Evolutionary conservation across 2,329 filamentous ascomycete species (phyloP).

Genomic region (Tothia fuscella): DNA sequence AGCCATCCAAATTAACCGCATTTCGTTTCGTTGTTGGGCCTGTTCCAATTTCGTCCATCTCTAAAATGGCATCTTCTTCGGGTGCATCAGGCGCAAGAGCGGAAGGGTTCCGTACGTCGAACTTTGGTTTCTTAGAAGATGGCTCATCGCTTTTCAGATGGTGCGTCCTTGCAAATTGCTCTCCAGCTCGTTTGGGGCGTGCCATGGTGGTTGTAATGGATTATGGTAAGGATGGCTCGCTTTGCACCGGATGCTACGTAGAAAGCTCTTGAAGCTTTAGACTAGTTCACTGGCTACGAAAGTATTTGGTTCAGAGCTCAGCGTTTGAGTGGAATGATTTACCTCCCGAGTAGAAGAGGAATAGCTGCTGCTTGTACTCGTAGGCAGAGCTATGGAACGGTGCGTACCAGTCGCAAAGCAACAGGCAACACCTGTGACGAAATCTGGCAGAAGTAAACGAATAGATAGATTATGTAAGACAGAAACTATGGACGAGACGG

Average conservation of each 20-base stretch:
- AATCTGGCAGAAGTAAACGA: no score
- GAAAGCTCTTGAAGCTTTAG: neutral
- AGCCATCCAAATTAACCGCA: slow-evolving; percentile 91
- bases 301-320: no score
- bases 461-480: no score
- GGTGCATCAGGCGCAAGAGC: slow-evolving; percentile 73
- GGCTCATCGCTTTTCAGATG: slow-evolving; percentile 46
- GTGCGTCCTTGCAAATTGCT: slow-evolving; percentile 67
- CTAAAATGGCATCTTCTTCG: slow-evolving; percentile 64
- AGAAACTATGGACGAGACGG: no score
- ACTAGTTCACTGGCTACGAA: no score
- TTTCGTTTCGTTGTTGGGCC: slow-evolving; percentile 72
- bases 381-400: no score
- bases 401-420: no score
- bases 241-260: no score
- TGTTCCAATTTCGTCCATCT: slow-evolving; percentile 83
- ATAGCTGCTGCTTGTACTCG: no score
- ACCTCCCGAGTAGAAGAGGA: no score
- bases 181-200: slow-evolving; percentile 71
- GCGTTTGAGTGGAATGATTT: no score
- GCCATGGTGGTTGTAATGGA: slow-evolving; percentile 36
- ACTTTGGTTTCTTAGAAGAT: slow-evolving; percentile 66
- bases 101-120: slow-evolving; percentile 90
- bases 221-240: neutral
- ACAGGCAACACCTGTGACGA: no score